phyloP scores from a whole-genome alignment of 1,139 yeast genomes.

The Candida mesenterica region DNA sequence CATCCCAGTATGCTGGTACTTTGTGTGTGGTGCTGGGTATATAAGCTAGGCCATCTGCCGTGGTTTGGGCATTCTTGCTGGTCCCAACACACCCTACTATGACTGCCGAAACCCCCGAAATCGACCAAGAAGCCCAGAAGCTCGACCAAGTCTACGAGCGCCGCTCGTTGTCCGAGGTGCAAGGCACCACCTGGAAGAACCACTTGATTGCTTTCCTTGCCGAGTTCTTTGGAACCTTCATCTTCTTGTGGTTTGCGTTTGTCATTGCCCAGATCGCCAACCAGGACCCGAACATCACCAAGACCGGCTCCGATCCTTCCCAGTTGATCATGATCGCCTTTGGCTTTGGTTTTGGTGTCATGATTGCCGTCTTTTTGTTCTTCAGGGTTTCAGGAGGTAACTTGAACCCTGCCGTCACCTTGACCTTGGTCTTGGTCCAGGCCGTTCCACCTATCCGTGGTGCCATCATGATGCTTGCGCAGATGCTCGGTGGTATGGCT shows the following conservation, averaged over 20 bases:
- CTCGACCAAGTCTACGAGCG: constrained; percentile 29
- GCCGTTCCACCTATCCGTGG: constrained; percentile 78
- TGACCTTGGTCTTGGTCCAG: constrained; percentile 65
- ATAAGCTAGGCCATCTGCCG: too few relatives aligned
- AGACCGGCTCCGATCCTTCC: constrained; percentile 56
- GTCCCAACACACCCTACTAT: constrained; percentile 7
- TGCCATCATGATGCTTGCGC: constrained; percentile 60
- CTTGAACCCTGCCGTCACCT: constrained; percentile 85
- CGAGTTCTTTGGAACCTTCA: constrained; percentile 84
- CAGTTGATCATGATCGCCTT: constrained; percentile 76
- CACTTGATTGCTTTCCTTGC: constrained; percentile 37
- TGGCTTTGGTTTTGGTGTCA: constrained; percentile 86
- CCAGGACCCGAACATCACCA: constrained; percentile 50
- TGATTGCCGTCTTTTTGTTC: constrained; percentile 71
- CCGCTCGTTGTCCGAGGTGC: constrained; percentile 12
- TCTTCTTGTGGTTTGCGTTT: constrained; percentile 80
- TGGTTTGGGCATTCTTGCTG: too few relatives aligned
- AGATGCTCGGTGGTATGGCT: constrained; percentile 83
- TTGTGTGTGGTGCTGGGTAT: too few relatives aligned
- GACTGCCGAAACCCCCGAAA: constrained; percentile 17
- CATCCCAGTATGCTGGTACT: too few relatives aligned
- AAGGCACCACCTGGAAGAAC: constrained; percentile 25
- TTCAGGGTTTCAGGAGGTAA: constrained; percentile 87
- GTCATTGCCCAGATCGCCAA: constrained; percentile 85
- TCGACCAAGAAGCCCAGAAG: constrained; percentile 32